Evolutionary conservation across 2,329 filamentous ascomycete genomes (phyloP).

Genomic region (Echinosphaeria canescens): DNA sequence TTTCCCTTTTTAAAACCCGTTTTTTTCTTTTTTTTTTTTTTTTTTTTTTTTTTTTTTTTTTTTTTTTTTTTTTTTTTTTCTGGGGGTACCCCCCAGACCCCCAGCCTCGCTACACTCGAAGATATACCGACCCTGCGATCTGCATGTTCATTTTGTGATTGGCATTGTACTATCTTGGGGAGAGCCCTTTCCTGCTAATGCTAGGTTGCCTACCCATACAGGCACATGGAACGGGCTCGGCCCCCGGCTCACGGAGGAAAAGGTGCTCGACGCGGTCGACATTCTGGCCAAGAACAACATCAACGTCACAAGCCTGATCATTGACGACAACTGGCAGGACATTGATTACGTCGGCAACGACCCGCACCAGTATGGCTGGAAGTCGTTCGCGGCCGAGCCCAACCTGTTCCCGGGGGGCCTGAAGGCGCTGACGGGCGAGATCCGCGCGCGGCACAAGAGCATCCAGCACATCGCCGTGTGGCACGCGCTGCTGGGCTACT

Average conservation of each 20-base stretch:
- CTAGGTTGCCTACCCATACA: slow-evolving; percentile 7
- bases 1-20: too few species aligned
- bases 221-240: slow-evolving; percentile 89
- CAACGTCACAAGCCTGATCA: slow-evolving; percentile 67
- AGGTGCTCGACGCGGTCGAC: slow-evolving; percentile 55
- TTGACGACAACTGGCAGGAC: slow-evolving; percentile 94
- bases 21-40: too few species aligned
- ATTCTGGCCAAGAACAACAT: slow-evolving; percentile 50
- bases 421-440: slow-evolving; percentile 43
- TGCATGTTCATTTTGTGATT: too few species aligned
- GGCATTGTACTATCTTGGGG: too few species aligned
- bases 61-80: too few species aligned
- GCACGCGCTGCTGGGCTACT: slow-evolving; percentile 78
- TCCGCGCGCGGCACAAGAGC: slow-evolving; percentile 46
- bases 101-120: too few species aligned
- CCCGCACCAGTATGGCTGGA: slow-evolving; percentile 44
- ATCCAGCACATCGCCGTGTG: slow-evolving; percentile 80
- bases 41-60: too few species aligned
- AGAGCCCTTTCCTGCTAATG: too few species aligned
- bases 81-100: too few species aligned
- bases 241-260: slow-evolving; percentile 60
- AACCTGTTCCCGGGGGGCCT: slow-evolving; percentile 63
- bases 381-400: slow-evolving; percentile 68
- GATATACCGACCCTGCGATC: too few species aligned
- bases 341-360: slow-evolving; percentile 30